Evolutionary conservation across 2,329 filamentous ascomycete species (phyloP).

Genomic region (Calonectria pteridis): DNA sequence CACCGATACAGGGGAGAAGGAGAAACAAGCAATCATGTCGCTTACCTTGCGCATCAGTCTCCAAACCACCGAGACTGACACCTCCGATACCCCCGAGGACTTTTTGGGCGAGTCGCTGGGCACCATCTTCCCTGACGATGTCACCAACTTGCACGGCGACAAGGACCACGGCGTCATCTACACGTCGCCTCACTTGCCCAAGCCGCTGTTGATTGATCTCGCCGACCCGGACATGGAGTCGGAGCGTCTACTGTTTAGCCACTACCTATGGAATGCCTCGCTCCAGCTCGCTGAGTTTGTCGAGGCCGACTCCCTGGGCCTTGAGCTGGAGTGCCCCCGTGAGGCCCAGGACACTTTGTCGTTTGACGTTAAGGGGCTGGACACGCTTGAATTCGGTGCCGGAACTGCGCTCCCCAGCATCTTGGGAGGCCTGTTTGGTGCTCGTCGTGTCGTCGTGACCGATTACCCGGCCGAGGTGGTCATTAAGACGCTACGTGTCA

Average conservation of each 20-base stretch:
- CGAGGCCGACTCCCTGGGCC: conserved; percentile 60
- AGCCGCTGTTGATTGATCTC: conserved; percentile 58
- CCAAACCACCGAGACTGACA: conserved; percentile 33
- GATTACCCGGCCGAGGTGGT: conserved; percentile 76
- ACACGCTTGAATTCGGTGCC: conserved; percentile 75
- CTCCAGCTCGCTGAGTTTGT: conserved; percentile 68
- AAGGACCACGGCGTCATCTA: conserved; percentile 70
- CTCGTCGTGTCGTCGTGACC: conserved; percentile 67
- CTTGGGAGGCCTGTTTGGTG: conserved; percentile 62
- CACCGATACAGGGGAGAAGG: neutral
- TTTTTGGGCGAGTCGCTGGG: conserved; percentile 70
- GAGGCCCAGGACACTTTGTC: conserved; percentile 21
- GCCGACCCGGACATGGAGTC: conserved; percentile 63
- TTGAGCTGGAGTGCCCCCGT: conserved; percentile 30
- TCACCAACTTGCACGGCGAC: conserved; percentile 75
- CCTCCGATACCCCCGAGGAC: conserved; percentile 66
- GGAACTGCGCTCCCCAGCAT: conserved; percentile 70
- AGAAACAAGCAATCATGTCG: conserved; percentile 49
- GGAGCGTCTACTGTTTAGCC: conserved; percentile 73
- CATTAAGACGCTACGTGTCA: conserved; percentile 68
- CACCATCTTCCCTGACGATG: conserved; percentile 77
- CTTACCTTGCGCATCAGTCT: conserved; percentile 53
- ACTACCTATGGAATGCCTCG: conserved; percentile 80
- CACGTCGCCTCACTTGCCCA: conserved; percentile 63
- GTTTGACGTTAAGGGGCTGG: conserved; percentile 64